Conservation (phyloP, 2,329 filamentous ascomycete genomes). For the Fusarium sp. region DNA sequence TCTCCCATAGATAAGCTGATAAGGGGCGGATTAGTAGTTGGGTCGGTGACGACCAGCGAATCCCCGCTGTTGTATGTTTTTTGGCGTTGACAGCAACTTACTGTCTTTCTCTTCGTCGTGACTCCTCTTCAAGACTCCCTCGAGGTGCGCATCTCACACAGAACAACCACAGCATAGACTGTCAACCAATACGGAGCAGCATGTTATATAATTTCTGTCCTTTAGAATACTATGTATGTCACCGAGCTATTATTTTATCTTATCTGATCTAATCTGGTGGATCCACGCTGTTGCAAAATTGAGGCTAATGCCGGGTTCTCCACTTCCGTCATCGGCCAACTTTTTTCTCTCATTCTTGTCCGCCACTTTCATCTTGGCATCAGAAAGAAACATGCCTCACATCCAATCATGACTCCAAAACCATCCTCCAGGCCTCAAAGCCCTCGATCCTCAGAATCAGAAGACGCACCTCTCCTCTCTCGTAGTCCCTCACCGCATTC, state of each 20-base stretch:
- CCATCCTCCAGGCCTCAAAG: background rate
- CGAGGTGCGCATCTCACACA: background rate
- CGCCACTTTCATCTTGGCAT: background rate
- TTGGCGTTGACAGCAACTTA: too few relatives aligned
- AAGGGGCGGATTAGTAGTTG: too few relatives aligned
- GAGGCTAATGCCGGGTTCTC: background rate
- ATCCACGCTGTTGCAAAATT: background rate
- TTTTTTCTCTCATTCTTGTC: background rate
- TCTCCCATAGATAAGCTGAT: background rate
- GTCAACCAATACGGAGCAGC: too few relatives aligned
- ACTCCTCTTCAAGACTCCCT: too few relatives aligned
- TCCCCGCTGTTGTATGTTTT: background rate
- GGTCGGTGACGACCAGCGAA: too few relatives aligned
- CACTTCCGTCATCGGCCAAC: background rate
- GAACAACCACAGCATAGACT: fast-evolving
- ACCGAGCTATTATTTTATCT: fast-evolving
- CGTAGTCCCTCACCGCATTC: background rate
- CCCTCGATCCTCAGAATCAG: background rate
- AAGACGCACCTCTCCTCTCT: background rate
- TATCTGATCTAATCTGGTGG: background rate
- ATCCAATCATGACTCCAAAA: background rate
- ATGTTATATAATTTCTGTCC: too few relatives aligned
- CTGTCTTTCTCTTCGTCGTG: background rate
- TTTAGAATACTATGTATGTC: too few relatives aligned
- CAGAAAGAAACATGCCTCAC: background rate